Evolutionary conservation across 805 yeast genomes (phyloP), one percentile per base, ranked within the genome.

Genomic region (Metschnikowia lochheadii): DNA sequence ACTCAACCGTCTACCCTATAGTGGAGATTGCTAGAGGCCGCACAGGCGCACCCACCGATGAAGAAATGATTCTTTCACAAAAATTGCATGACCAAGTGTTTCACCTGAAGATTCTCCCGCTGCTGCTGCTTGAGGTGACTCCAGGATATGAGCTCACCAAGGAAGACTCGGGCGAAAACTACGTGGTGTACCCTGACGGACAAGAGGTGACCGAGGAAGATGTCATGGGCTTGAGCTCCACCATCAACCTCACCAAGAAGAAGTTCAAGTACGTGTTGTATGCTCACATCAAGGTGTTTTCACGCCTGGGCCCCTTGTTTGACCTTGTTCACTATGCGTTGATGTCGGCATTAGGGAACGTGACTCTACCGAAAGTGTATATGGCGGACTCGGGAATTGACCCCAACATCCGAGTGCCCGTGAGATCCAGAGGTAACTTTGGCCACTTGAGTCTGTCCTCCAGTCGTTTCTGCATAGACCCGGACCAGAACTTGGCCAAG

Each of bases 41-140:
- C 48, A 63, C 70, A 7, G 94, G 95, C 13, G 87, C 89, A 0
- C 96, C 96, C 29, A 82, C 91, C 1, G 87, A 84, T 58, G 96
- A 89, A 67, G 96, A 89, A 63, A 87, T 86, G 83, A 81, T 79
- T 31, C 61, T 85, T 18, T 80, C 88, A 1, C 95, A 88, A 63
- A 72, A 72, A 51, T 58, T 87, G 21, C 81, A 82, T 58, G 87
- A 87, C 55, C 70, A 79, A 5, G 63, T 89, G 5, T 66, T 79
- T 42, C 83, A 82, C 53, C 79, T 87, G 11, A 78, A 80, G 29
- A 54, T 86, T 20, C 64, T 86, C 17, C 67, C 78, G 54, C 50
- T 40, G 48, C 43, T 32, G 50, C 54, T 53, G 54, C 56, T 58
- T 20, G 46, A 37, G 31, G 46, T 55, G 17, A 46, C 37, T 20